A percentile compares a stretch with the other conserved stretches of the same genome.
phyloP scores from a whole-genome alignment of 2,329 filamentous ascomycete species.

The Phialocephala sp. region DNA sequence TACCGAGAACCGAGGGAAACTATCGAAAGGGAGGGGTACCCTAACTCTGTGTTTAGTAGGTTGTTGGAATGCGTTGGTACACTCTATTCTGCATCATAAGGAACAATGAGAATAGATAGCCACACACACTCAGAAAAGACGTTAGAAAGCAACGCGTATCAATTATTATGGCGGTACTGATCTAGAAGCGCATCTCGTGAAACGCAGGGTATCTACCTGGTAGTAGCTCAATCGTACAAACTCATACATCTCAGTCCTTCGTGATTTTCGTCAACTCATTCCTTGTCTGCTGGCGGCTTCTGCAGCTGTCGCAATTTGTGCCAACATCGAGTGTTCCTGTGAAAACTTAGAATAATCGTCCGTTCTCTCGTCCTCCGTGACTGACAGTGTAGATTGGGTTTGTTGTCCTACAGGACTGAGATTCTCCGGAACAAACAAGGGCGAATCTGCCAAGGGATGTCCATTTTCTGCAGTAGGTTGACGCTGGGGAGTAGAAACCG shows the following conservation, averaged over 20 bases:
- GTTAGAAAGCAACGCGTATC: background rate
- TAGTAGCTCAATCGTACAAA: background rate
- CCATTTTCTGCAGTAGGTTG: background rate
- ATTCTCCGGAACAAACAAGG: background rate
- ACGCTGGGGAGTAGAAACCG: background rate
- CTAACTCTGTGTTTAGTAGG: background rate
- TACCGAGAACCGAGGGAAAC: conserved; percentile 1
- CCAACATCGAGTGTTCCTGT: conserved; percentile 6
- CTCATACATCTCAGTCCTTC: background rate
- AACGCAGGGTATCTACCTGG: background rate
- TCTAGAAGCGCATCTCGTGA: background rate
- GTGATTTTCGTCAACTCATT: background rate
- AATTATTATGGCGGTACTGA: background rate
- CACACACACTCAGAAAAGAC: background rate
- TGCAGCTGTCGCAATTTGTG: conserved; percentile 14
- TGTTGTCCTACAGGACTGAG: background rate
- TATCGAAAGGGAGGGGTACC: background rate
- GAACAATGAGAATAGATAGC: background rate
- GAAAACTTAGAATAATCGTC: background rate
- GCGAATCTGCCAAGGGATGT: background rate
- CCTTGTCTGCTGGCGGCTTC: background rate
- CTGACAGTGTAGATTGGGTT: background rate
- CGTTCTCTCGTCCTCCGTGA: background rate
- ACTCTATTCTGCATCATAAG: background rate
- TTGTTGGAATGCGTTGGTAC: too few species aligned